These are phyloP conservation scores for Trichoderma virens DNA, from an alignment of 495 filamentous ascomycete genomes.

Conservation along the genomic window DNA sequence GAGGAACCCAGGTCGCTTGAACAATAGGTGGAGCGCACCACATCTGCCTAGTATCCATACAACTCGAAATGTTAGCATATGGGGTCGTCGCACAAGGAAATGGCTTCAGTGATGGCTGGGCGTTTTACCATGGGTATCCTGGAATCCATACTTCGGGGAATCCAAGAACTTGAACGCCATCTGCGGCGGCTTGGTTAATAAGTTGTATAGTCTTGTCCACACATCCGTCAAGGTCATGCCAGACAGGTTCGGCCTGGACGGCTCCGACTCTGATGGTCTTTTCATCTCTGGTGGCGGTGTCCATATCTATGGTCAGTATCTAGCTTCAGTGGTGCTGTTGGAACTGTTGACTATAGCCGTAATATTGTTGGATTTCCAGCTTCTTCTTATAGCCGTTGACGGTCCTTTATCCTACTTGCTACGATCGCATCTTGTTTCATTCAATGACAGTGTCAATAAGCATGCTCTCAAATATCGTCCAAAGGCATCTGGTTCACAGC, in stretches of 20 bases:
- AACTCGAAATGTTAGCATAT: slow-evolving; percentile 12
- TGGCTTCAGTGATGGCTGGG: not conserved
- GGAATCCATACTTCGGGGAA: slow-evolving; percentile 47
- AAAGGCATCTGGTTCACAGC: not conserved
- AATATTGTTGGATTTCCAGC: not conserved
- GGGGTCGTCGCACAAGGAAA: not conserved
- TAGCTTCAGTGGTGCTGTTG: too few relatives aligned
- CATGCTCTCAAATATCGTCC: not conserved
- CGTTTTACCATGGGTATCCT: slow-evolving; percentile 44
- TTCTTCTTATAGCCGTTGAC: not conserved
- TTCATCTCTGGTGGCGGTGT: not conserved
- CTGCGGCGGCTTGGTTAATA: slow-evolving; percentile 38
- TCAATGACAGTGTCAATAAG: not conserved
- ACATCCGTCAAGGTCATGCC: slow-evolving; percentile 36
- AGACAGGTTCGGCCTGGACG: slow-evolving; percentile 39
- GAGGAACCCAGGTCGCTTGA: slow-evolving; percentile 24
- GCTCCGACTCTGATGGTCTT: slow-evolving; percentile 25
- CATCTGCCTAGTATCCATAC: not conserved
- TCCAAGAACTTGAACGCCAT: slow-evolving; percentile 35
- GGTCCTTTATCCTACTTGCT: not conserved
- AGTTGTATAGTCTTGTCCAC: slow-evolving; percentile 39
- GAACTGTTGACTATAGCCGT: not conserved
- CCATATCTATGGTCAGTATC: not conserved
- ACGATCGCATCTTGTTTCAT: not conserved
- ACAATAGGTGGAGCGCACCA: slow-evolving; percentile 28